These are phyloP conservation scores for Stachybotrys chartarum DNA, from an alignment of 2,329 filamentous ascomycete genomes.

Conservation along the genomic window DNA sequence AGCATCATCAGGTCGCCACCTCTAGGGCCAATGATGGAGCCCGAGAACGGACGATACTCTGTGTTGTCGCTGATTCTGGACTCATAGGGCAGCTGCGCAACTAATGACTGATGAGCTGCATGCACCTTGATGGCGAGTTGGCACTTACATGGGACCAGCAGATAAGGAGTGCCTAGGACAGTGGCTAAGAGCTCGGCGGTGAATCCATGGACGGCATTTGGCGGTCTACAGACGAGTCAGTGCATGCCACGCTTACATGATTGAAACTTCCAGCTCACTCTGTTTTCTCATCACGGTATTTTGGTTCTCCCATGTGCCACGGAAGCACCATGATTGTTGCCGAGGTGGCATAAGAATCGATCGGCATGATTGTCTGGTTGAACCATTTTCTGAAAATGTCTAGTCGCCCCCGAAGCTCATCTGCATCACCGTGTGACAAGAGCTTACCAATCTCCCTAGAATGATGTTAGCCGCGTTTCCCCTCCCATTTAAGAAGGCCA, in stretches of 20 bases:
- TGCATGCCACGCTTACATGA: neutral
- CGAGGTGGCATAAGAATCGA: conserved; percentile 5
- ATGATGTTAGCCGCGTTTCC: neutral
- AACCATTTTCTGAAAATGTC: conserved; percentile 25
- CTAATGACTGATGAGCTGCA: conserved; percentile 7
- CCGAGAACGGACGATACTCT: conserved; percentile 22
- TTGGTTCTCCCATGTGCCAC: conserved; percentile 9
- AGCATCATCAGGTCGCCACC: conserved; percentile 18
- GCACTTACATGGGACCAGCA: conserved; percentile 27
- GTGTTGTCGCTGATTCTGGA: conserved; percentile 17
- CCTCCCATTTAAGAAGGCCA: neutral
- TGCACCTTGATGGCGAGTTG: conserved; percentile 2
- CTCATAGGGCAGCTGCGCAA: conserved; percentile 21
- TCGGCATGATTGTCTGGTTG: conserved; percentile 14
- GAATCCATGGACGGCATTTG: conserved; percentile 16
- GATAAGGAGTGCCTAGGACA: conserved; percentile 20
- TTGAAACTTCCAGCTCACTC: conserved; percentile 10
- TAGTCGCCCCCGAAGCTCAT: conserved; percentile 13
- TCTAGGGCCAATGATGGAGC: conserved; percentile 18
- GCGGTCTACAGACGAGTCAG: conserved; percentile 11
- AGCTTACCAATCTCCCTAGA: conserved; percentile 15
- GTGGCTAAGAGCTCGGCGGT: conserved; percentile 17
- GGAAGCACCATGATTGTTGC: conserved; percentile 21
- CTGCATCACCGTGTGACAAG: conserved; percentile 14
- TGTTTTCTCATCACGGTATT: conserved; percentile 18